Conservation (phyloP, 2,329 filamentous ascomycete species). For the Epichloe baconii region DNA sequence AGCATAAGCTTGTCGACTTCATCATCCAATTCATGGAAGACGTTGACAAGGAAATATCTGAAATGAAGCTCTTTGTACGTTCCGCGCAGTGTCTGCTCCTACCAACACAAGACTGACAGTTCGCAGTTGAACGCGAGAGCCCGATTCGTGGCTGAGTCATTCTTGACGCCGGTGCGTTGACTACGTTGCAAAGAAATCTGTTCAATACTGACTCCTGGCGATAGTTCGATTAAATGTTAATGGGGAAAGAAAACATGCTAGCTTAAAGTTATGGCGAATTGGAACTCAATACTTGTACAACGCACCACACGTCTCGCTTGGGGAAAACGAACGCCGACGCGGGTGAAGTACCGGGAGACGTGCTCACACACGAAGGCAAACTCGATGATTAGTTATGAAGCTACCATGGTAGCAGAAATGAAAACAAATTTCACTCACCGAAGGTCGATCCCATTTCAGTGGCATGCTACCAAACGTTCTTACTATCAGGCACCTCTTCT, state of each 20-base stretch:
- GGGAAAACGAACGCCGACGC: neutral
- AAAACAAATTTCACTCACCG: neutral
- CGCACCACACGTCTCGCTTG: neutral
- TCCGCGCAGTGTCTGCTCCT: neutral
- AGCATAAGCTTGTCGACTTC: conserved; percentile 98
- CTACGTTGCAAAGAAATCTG: neutral
- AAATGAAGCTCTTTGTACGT: conserved; percentile 99
- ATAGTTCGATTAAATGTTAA: conserved; percentile 19
- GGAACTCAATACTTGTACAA: neutral
- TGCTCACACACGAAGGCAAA: neutral
- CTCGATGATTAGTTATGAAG: conserved; percentile 2
- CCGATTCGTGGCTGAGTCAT: conserved; percentile 95
- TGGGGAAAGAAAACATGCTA: neutral
- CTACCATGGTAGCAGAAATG: conserved; percentile 3
- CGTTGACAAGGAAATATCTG: conserved; percentile 98
- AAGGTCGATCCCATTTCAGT: neutral
- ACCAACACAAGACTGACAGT: conserved; percentile 8
- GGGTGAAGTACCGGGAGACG: neutral
- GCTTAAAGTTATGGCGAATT: neutral
- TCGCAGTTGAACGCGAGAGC: conserved; percentile 82
- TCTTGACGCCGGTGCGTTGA: conserved; percentile 69
- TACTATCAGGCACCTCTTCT: neutral
- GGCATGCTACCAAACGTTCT: neutral
- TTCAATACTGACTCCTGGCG: conserved; percentile 2
- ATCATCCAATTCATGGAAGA: conserved; percentile 99